Evolutionary conservation across 225 moss, liverwort and hornwort species (phyloP), one percentile per base, ranked within the genome.

Genomic region (Ulota crispa): DNA sequence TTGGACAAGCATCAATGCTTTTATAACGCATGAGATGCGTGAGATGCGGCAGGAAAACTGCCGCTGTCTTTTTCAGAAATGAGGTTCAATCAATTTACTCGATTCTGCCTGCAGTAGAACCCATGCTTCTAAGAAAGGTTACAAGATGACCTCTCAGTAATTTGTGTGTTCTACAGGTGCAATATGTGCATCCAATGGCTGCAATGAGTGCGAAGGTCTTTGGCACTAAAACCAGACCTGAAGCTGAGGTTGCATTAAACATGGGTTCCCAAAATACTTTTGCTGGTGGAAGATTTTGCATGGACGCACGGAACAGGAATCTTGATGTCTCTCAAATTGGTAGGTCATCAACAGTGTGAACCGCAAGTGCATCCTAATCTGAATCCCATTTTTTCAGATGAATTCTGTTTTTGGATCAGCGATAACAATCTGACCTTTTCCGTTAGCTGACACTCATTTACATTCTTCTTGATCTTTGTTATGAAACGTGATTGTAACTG

Each of bases 161-260:
- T 34, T 72, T 28, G 45, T 34, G 52, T 78, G 50, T 31, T 84
- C 4, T 27, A 19, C 69, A 89, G 87, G 73, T 85, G 74, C 82
- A 87, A 31, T 89, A 89, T 28, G 31, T 79, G 64, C 87, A 87
- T 73, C 84, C 82, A 54, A 59, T 76, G 74, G 86, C 84, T 77
- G 82, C 84, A 37, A 56, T 89, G 80, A 84, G 73, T 62, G 80
- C 83, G 0, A 85, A 67, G 77, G 24, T 89, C 50, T 85, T 82
- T 45, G 87, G 87, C 59, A 66, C 79, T 36, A 70, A 54, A 80
- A 26, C 24, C 7, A 82, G 82, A 82, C 86, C 82, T 52, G 82
- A 85, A 85, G 82, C 77, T 37, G 85, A 85, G 47, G 47, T 87
- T 50, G 76, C 83, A 7, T 16, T 89, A 1, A 87, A 87, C 31